Percentiles rank a stretch among this genome's conserved stretches.
Evolutionary conservation across 257 asterid species (phyloP).

Genomic region (Plantago ovata): DNA sequence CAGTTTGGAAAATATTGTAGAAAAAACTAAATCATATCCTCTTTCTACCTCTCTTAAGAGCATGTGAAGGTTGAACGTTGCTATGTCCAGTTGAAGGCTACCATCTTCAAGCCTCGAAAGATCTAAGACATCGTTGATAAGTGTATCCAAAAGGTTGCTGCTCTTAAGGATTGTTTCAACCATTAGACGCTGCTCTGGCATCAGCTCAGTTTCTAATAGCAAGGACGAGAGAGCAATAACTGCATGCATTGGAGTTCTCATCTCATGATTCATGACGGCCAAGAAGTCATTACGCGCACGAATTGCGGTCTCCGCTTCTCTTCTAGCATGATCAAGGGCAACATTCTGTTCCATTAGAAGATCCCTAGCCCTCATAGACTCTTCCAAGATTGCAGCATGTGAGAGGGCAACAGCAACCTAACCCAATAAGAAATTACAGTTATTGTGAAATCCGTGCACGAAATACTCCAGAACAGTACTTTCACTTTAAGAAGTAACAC

Average conservation of each 20-base stretch:
- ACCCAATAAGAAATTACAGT: conserved; percentile 14
- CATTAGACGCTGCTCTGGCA: conserved; percentile 97
- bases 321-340: conserved; percentile 87
- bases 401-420: conserved; percentile 99
- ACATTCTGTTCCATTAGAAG: conserved; percentile 90
- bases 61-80: conserved; percentile 68
- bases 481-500: background rate
- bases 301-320: conserved; percentile 97
- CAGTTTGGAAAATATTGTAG: conserved; percentile 1
- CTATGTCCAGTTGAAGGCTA: conserved; percentile 83
- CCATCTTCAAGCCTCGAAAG: conserved; percentile 99
- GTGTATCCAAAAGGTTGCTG: conserved; percentile 92
- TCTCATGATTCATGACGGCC: conserved; percentile 98
- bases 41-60: conserved; percentile 74
- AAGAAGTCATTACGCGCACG: conserved; percentile 96
- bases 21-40: background rate
- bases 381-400: conserved; percentile 96
- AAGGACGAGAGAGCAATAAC: conserved; percentile 87
- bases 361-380: conserved; percentile 96
- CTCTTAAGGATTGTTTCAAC: conserved; percentile 94
- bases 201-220: conserved; percentile 77
- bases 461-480: background rate
- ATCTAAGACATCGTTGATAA: conserved; percentile 93
- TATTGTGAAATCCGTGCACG: background rate
- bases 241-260: conserved; percentile 99